A percentile compares a stretch with the other conserved stretches of the same genome.
Conservation (phyloP, 257 asterid genomes). For the Salvia miltiorrhiza region DNA sequence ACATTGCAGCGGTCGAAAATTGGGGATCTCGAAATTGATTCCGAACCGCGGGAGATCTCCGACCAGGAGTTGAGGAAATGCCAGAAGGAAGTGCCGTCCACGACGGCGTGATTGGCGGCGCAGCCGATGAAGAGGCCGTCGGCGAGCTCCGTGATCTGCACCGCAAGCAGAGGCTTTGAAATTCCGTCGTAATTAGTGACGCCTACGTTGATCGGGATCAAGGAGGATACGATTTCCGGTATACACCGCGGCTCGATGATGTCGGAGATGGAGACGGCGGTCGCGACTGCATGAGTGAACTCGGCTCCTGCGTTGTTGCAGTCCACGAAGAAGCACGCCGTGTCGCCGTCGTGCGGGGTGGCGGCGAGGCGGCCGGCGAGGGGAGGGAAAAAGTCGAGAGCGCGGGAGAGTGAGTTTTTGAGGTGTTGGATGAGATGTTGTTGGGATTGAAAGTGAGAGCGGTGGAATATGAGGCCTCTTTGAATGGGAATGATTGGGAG, state of each 20-base stretch:
- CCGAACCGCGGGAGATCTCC: slow-evolving; percentile 30
- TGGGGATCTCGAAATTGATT: too few species aligned
- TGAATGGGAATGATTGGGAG: too few species aligned
- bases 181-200: slow-evolving; percentile 8
- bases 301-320: neutral
- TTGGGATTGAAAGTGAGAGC: too few species aligned
- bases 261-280: slow-evolving; percentile 13
- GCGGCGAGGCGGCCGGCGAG: too few species aligned
- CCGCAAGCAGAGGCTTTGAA: slow-evolving; percentile 32
- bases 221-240: slow-evolving; percentile 23
- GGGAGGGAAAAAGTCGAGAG: too few species aligned
- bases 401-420: too few species aligned
- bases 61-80: slow-evolving; percentile 25
- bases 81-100: slow-evolving; percentile 41
- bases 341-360: too few species aligned
- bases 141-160: slow-evolving; percentile 34
- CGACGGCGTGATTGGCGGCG: slow-evolving; percentile 29
- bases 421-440: too few species aligned
- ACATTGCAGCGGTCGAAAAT: too few species aligned
- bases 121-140: slow-evolving; percentile 42
- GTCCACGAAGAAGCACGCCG: neutral
- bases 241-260: neutral
- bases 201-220: slow-evolving; percentile 10
- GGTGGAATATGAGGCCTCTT: too few species aligned
- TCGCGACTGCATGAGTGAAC: neutral